Evolutionary conservation across 2,329 filamentous ascomycete genomes (phyloP).

Genomic region (Trichoderma pleuroti): DNA sequence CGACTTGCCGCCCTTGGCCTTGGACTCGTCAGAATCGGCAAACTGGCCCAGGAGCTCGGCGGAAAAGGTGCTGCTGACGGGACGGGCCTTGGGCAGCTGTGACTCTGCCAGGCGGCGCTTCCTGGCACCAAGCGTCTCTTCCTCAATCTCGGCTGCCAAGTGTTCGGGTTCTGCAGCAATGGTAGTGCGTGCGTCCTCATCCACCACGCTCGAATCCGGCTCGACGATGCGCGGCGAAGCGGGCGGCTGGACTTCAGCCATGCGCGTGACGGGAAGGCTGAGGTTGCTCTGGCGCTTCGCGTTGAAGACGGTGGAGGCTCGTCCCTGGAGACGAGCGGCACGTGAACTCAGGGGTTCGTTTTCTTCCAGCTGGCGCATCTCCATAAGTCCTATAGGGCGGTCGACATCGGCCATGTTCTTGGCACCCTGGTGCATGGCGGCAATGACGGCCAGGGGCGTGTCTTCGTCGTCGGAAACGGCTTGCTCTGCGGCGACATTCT

Average conservation of each 20-base stretch:
- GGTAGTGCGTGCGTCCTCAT: conserved; percentile 3
- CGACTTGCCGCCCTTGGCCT: too few relatives aligned
- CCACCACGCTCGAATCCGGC: conserved; percentile 28
- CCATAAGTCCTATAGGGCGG: conserved; percentile 70
- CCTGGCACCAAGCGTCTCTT: conserved; percentile 63
- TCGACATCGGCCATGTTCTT: conserved; percentile 53
- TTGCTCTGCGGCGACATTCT: conserved; percentile 43
- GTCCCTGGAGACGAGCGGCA: conserved; percentile 69
- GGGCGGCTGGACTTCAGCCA: conserved; percentile 17
- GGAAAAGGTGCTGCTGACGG: conserved; percentile 64
- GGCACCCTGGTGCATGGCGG: conserved; percentile 54
- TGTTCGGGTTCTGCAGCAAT: neutral
- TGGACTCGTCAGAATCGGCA: conserved; percentile 44
- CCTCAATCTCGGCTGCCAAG: conserved; percentile 46
- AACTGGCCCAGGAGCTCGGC: conserved; percentile 66
- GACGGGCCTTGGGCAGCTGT: conserved; percentile 50
- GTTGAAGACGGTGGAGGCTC: conserved; percentile 43
- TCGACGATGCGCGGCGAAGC: conserved; percentile 26
- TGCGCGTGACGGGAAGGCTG: conserved; percentile 18
- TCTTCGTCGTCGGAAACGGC: conserved; percentile 69
- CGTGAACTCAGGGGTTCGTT: conserved; percentile 82
- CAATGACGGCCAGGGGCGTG: conserved; percentile 79
- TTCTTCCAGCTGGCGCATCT: conserved; percentile 81
- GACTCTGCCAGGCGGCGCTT: conserved; percentile 59
- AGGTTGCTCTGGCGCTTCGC: conserved; percentile 45